Evolutionary conservation across 768 basidiomycete species (phyloP).

Genomic region (Suillus paluster): DNA sequence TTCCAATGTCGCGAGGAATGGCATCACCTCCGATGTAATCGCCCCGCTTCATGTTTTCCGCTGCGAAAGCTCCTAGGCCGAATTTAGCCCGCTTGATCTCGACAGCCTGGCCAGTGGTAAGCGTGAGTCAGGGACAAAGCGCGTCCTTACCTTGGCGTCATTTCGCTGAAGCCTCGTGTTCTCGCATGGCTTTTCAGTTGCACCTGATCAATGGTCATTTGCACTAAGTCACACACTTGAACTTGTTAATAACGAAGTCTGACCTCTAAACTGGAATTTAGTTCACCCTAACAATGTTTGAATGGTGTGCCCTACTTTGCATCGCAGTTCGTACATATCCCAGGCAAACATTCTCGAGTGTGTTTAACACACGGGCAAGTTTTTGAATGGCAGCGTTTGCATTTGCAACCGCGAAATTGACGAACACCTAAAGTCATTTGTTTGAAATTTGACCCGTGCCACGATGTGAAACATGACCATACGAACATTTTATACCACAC

Average conservation of each 20-base stretch:
- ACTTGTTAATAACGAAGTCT: neutral
- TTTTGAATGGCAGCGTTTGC: conserved; percentile 28
- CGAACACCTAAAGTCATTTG: conserved; percentile 39
- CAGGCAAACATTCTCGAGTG: conserved; percentile 56
- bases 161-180: conserved; percentile 35
- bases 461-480: conserved; percentile 2
- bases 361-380: conserved; percentile 43
- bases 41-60: conserved; percentile 20
- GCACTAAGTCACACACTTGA: neutral
- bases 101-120: conserved; percentile 31
- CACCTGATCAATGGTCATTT: conserved; percentile 20
- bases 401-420: conserved; percentile 48
- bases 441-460: conserved; percentile 18
- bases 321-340: conserved; percentile 49
- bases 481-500: conserved; percentile 48
- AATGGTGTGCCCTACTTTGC: conserved; percentile 38
- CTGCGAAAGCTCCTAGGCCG: conserved; percentile 54
- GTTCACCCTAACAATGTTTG: neutral
- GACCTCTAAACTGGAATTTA: conserved; percentile 25
- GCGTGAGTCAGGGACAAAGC: neutral
- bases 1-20: neutral
- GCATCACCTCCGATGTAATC: conserved; percentile 39
- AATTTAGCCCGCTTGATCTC: conserved; percentile 37
- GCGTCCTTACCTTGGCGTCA: conserved; percentile 22
- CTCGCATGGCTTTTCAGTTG: conserved; percentile 21